A percentile compares a stretch with the other conserved stretches of the same genome.
Evolutionary conservation across 148 eudicot species (phyloP).

Genomic region (Arbutus unedo): DNA sequence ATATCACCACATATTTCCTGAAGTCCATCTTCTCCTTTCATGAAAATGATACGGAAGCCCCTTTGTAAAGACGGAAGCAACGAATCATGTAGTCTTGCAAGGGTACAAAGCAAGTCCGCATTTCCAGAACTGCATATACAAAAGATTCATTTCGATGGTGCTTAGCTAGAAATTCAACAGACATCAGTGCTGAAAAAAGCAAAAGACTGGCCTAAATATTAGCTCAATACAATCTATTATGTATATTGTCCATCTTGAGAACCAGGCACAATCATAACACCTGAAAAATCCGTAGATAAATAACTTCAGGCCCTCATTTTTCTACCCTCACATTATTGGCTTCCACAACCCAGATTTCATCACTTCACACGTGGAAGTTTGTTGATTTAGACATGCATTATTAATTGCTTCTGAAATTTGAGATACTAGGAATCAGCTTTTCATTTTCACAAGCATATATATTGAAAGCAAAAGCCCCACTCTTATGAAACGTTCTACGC

Average conservation of each 20-base stretch:
- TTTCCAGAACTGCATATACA: constrained; percentile 61
- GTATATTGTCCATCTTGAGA: not conserved
- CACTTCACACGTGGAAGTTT: not conserved
- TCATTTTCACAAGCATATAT: not conserved
- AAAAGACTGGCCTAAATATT: not conserved
- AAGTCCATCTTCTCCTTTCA: constrained; percentile 27
- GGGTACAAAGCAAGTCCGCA: constrained; percentile 64
- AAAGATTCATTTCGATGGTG: constrained; percentile 1
- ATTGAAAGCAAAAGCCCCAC: not conserved
- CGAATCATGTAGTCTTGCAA: constrained; percentile 77
- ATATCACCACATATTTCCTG: constrained; percentile 30
- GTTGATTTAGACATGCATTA: not conserved
- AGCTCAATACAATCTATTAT: not conserved
- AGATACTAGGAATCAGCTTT: not conserved
- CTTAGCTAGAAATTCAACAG: constrained; percentile 5
- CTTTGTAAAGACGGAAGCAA: constrained; percentile 69
- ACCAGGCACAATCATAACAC: not conserved
- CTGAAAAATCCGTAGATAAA: not conserved
- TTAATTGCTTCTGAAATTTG: not conserved
- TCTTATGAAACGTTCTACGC: not conserved
- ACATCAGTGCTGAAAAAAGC: not conserved
- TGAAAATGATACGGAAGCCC: constrained; percentile 63
- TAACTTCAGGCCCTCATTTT: not conserved
- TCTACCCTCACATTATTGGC: not conserved
- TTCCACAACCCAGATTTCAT: not conserved